Evolutionary conservation across 495 filamentous ascomycete species (phyloP).

Genomic region (Penicillium samsonianum): DNA sequence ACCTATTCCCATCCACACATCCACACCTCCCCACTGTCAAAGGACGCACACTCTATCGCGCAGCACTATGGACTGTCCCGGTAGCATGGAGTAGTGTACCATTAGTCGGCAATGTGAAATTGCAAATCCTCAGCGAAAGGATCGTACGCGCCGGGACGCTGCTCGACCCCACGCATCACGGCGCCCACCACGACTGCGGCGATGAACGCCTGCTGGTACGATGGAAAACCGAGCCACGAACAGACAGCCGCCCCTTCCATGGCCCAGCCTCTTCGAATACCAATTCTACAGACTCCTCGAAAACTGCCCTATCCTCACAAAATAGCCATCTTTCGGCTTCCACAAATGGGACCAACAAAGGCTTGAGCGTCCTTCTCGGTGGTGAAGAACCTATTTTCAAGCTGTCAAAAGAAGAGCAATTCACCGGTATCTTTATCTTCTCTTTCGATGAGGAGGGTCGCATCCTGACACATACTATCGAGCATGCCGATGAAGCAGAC

Average conservation of each 20-base stretch:
- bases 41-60: slow-evolving; percentile 85
- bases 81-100: slow-evolving; percentile 94
- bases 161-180: slow-evolving; percentile 29
- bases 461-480: slow-evolving; percentile 84
- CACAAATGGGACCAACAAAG: slow-evolving; percentile 37
- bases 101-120: slow-evolving; percentile 80
- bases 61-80: slow-evolving; percentile 91
- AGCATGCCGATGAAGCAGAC: slow-evolving; percentile 80
- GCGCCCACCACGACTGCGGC: slow-evolving; percentile 40
- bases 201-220: slow-evolving; percentile 82
- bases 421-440: slow-evolving; percentile 83
- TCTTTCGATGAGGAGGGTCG: slow-evolving; percentile 91
- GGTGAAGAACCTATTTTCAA: slow-evolving; percentile 73
- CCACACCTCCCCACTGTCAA: slow-evolving; percentile 91
- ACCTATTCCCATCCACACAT: slow-evolving; percentile 95
- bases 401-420: slow-evolving; percentile 59
- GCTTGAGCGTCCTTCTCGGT: slow-evolving; percentile 47
- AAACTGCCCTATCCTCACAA: slow-evolving; percentile 1
- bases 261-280: slow-evolving; percentile 7
- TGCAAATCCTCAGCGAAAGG: slow-evolving; percentile 84
- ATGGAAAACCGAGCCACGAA: slow-evolving; percentile 68
- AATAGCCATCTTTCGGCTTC: slow-evolving; percentile 25
- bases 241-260: slow-evolving; percentile 33
- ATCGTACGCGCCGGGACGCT: slow-evolving; percentile 63
- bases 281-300: not conserved